phyloP scores from a whole-genome alignment of 805 yeast species.

The Clavispora phyllophila region DNA sequence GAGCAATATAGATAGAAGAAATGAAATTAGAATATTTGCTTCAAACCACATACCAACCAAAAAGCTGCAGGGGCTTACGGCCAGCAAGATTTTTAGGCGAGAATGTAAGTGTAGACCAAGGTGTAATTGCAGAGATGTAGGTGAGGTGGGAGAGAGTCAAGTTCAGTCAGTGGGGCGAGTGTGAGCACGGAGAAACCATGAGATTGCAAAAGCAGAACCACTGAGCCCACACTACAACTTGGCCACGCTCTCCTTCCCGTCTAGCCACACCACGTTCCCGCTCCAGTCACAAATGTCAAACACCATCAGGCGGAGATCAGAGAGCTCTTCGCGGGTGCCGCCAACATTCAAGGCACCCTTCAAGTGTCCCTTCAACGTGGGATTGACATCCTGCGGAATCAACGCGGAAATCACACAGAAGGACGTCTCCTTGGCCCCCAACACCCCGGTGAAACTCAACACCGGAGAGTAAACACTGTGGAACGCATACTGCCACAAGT shows the following conservation, averaged over 20 bases:
- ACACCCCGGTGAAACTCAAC: constrained; percentile 59
- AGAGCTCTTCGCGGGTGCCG: constrained; percentile 57
- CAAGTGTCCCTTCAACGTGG: constrained; percentile 87
- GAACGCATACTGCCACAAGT: constrained; percentile 68
- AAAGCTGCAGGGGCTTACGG: too few relatives aligned
- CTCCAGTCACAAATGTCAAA: constrained; percentile 68
- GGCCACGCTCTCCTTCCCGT: constrained; percentile 55
- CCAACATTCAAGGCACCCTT: constrained; percentile 83
- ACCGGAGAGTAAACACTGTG: constrained; percentile 75
- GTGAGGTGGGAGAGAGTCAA: too few relatives aligned
- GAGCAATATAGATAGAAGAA: too few relatives aligned
- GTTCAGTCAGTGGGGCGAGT: too few relatives aligned
- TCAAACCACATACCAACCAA: too few relatives aligned
- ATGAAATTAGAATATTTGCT: not conserved
- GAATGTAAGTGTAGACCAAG: too few relatives aligned
- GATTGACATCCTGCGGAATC: constrained; percentile 90
- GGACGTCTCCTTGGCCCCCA: constrained; percentile 67
- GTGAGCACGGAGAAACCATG: too few relatives aligned
- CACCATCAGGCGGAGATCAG: constrained; percentile 55
- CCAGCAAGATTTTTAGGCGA: too few relatives aligned
- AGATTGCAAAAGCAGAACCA: too few relatives aligned
- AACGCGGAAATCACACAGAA: constrained; percentile 72
- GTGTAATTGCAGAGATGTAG: too few relatives aligned
- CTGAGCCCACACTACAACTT: too few relatives aligned
- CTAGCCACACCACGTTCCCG: constrained; percentile 46